Evolutionary conservation across 441 rosid species (phyloP).

Genomic region (Brassica hybrid): DNA sequence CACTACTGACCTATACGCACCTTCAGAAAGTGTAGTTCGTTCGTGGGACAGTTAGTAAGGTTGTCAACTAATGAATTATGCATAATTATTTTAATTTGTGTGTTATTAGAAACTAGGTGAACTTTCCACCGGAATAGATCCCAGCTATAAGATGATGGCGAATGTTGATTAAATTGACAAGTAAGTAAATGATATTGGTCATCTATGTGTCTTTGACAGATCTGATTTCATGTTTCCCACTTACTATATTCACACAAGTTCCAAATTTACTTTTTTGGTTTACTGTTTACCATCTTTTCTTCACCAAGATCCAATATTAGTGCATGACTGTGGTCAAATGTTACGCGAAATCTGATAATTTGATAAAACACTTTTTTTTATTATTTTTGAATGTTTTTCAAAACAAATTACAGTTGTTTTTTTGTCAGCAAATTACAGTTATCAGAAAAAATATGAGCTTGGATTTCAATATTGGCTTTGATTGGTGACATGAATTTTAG

Average conservation of each 20-base stretch:
- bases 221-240: constrained; percentile 17
- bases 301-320: background rate
- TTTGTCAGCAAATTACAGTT: too few relatives aligned
- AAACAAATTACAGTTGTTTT: too few relatives aligned
- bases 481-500: too few relatives aligned
- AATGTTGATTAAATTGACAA: constrained; percentile 1
- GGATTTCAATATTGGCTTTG: too few relatives aligned
- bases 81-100: background rate
- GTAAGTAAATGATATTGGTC: background rate
- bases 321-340: background rate
- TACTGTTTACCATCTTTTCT: background rate
- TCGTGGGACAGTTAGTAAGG: constrained; percentile 20
- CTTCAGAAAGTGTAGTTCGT: background rate
- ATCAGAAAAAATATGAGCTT: too few relatives aligned
- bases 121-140: background rate
- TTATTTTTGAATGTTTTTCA: too few relatives aligned
- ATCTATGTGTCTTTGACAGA: background rate
- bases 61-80: background rate
- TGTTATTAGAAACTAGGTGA: background rate
- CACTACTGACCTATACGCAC: constrained; percentile 32
- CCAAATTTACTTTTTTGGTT: background rate
- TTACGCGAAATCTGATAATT: background rate
- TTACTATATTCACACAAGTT: background rate
- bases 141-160: background rate
- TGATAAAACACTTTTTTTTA: too few relatives aligned